Percentiles rank a stretch among this genome's conserved stretches.
These are phyloP conservation scores for Neolentinus lepideus DNA, from an alignment of 1,284 basidiomycete species.

Conservation along the genomic window DNA sequence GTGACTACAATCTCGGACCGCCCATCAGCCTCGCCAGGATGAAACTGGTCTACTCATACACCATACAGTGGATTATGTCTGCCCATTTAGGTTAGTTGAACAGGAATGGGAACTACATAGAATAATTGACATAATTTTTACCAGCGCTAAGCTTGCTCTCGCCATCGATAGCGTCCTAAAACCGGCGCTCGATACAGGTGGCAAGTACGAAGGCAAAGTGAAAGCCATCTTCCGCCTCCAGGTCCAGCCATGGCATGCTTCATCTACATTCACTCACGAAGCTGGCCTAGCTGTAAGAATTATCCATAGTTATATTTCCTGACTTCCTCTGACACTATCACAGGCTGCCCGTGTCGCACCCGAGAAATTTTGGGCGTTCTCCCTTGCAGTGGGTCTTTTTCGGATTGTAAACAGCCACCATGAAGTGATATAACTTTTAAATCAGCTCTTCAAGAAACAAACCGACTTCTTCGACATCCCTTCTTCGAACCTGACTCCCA, in stretches of 20 bases:
- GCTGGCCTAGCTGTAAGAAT: constrained; percentile 69
- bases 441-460: constrained; percentile 72
- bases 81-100: constrained; percentile 63
- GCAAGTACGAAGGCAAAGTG: constrained; percentile 71
- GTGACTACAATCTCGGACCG: constrained; percentile 15
- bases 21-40: not conserved
- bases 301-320: too few species aligned
- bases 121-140: not conserved
- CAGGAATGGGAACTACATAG: not conserved
- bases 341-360: constrained; percentile 64
- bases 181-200: constrained; percentile 51
- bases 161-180: constrained; percentile 56
- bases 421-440: constrained; percentile 10
- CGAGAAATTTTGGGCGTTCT: constrained; percentile 74
- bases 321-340: not conserved
- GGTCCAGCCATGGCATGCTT: constrained; percentile 79
- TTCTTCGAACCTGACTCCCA: constrained; percentile 58
- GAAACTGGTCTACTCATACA: not conserved
- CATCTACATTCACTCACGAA: constrained; percentile 75
- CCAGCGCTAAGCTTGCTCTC: constrained; percentile 53
- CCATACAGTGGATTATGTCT: constrained; percentile 74
- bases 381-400: constrained; percentile 45
- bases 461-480: constrained; percentile 76
- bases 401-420: not conserved
- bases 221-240: constrained; percentile 78